Base-by-base conservation (phyloP, 225 moss, liverwort and hornwort species). In the Sphagnum tenellum region DNA sequence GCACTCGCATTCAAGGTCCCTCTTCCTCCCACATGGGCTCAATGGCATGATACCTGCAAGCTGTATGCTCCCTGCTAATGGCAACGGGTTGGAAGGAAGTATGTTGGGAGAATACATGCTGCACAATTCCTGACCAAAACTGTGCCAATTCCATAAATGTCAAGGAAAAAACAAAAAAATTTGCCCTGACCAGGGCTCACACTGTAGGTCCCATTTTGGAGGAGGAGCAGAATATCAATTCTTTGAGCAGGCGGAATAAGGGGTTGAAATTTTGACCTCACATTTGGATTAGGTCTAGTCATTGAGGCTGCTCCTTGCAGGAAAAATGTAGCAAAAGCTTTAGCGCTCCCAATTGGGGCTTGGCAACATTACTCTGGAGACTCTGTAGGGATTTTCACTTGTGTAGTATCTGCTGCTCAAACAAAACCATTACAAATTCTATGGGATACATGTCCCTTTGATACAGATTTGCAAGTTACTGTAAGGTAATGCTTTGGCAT, bases 11-110 rank as follows among this genome's bases (percentile, higher is more conserved):
- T 69, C 73, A 12, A 67, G 57, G 29, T 57, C 75, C 4, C 66
- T 77, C 14, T 71, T 29, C 29, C 29, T 29, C 29, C 29, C 73
- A 51, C 81, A 69, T 54, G 70, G 56, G 46, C 64, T 72, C 13
- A 77, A 80, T 57, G 65, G 67, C 55, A 68, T 77, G 59, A 76
- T 78, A 56, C 70, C 76, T 61, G 75, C 84, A 50, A 78, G 57
- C 56, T 67, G 67, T 79, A 58, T 84, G 80, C 75, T 80, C 62
- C 69, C 60, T 12, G 56, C 12, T 5, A 29, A 8, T 53, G 50
- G 47, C 7, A 44, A 50, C 71, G 58, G 49, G 63, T 50, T 49
- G 0, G 57, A 67, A 12, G 67, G 67, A 50, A 67, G 67, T 57
- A 67, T 67, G 67, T 44, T 67, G 65, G 62, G 46, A 2, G 69